Percentiles rank a stretch among this genome's conserved stretches.
phyloP scores from a whole-genome alignment of 2,329 filamentous ascomycete genomes.

The Rhinocladiella mackenziei region DNA sequence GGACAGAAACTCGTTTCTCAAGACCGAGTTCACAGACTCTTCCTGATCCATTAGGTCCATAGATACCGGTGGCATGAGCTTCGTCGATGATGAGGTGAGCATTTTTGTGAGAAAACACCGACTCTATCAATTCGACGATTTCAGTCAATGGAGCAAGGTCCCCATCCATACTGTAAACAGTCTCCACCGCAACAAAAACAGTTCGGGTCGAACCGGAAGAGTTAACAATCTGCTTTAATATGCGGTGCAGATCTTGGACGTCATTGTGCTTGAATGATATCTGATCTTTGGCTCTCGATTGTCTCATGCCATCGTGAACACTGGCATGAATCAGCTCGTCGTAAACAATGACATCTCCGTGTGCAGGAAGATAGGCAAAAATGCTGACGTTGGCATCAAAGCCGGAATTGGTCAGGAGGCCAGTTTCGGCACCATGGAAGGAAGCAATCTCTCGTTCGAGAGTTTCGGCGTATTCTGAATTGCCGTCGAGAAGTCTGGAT shows the following conservation, averaged over 20 bases:
- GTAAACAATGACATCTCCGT: slow-evolving; percentile 62
- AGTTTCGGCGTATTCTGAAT: slow-evolving; percentile 57
- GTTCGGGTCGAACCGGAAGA: slow-evolving; percentile 34
- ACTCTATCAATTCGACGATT: slow-evolving; percentile 57
- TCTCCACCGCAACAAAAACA: slow-evolving; percentile 67
- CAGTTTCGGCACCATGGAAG: slow-evolving; percentile 58
- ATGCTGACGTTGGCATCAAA: slow-evolving; percentile 65
- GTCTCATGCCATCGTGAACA: slow-evolving; percentile 70
- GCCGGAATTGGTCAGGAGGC: slow-evolving; percentile 61
- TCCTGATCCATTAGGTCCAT: slow-evolving; percentile 48
- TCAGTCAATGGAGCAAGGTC: slow-evolving; percentile 62
- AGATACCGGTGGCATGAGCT: slow-evolving; percentile 51
- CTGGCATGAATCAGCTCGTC: slow-evolving; percentile 76
- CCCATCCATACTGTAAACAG: slow-evolving; percentile 80
- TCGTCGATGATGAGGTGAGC: slow-evolving; percentile 55
- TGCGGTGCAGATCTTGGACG: slow-evolving; percentile 36
- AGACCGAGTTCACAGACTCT: slow-evolving; percentile 50
- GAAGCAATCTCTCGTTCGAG: slow-evolving; percentile 55
- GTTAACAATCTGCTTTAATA: slow-evolving; percentile 30
- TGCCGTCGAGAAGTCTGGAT: slow-evolving; percentile 63
- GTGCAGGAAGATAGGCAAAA: slow-evolving; percentile 57
- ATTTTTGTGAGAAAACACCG: slow-evolving; percentile 54
- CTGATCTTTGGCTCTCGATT: slow-evolving; percentile 53
- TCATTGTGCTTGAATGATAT: slow-evolving; percentile 49
- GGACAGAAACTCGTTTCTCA: slow-evolving; percentile 48